Base-by-base conservation (phyloP, 495 filamentous ascomycete species). In the Penicillium desertorum region DNA sequence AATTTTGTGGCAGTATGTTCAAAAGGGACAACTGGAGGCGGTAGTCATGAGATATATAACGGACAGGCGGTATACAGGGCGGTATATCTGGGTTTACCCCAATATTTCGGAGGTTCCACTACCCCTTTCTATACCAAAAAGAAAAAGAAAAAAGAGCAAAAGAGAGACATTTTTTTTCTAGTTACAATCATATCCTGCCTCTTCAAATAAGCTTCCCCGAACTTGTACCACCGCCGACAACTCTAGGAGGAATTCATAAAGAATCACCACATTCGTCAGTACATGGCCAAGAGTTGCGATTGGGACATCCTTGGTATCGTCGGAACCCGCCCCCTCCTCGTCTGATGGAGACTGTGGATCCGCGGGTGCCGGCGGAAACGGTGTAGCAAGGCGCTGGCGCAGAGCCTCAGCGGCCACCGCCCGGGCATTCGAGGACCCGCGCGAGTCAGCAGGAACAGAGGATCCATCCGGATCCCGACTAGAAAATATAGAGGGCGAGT, bases 151-250 rank as follows among this genome's bases (percentile, higher is more conserved):
- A 32, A 25, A 25, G 23, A 25, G 23, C 5, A 25, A 25, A 25
- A 25, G 23, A 25, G 5, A 25, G 23, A 25, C 23, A 25, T 5
- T 25, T 0, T 25, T 29, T 27, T 45, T 4, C 23, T 36, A 46
- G 62, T 46, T 47, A 61, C 20, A 45, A 5, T 29, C 32, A 59
- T 74, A 91, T 53, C 81, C 85, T 10, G 96, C 88, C 71, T 98
- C 94, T 41, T 84, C 86, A 75, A 97, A 96, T 39, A 98, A 64
- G 48, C 86, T 88, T 3, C 91, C 90, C 51, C 94, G 79, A 11
- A 92, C 87, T 64, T 98, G 91, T 51, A 96, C 81, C 64, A 96
- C 71, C 9, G 92, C 93, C 3, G 91, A 87, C 36, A 98, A 68
- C 73, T 98, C 94, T 43, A 98, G 76, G 6, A 96, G 71, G 69